Evolutionary conservation across 129 eudicot species (phyloP), one percentile per base, ranked within the genome.

Genomic region (Helichrysum umbraculigerum): DNA sequence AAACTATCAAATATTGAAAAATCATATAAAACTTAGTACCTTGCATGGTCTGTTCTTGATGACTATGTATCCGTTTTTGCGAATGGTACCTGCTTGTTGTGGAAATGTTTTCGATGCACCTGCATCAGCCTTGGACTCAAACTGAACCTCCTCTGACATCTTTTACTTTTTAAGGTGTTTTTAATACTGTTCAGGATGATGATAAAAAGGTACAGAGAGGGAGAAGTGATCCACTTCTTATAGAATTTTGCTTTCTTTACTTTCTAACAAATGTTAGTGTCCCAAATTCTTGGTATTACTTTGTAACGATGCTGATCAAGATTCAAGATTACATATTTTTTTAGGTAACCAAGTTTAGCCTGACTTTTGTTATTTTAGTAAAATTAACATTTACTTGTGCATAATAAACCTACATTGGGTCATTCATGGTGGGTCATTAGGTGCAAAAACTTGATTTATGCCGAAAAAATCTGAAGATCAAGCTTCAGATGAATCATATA

Each of bases 41-140:
- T 86, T 86, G 85, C 83, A 83, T 6, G 90, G 90, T 62, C 87
- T 80, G 74, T 58, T 66, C 72, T 86, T 86, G 85, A 86, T 86
- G 81, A 83, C 83, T 33, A 86, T 74, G 76, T 80, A 83, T 16
- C 83, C 90, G n/a, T 81, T 83, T 75, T 76, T 86, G 33, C 90
- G 85, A 25, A 86, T 83, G 73, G 87, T 86, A 3, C 90, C 90
- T 41, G 87, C 90, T 66, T 86, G 87, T 77, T 86, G 87, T 5
- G 90, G 90, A 68, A 17, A 86, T 9, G 90, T 86, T 67, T 86
- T 86, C 29, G 90, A 86, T 14, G 87, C 90, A 6, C 90, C 90
- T 0, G 87, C 87, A 58, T 86, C 87, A 37, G 85, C 87, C 81
- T 83, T 86, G 8, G 85, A 80, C 77, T 86, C 87, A 25, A 83